Evolutionary conservation across 345 rosid species (phyloP), one percentile per base, ranked within the genome.

Genomic region (Ricinus communis): DNA sequence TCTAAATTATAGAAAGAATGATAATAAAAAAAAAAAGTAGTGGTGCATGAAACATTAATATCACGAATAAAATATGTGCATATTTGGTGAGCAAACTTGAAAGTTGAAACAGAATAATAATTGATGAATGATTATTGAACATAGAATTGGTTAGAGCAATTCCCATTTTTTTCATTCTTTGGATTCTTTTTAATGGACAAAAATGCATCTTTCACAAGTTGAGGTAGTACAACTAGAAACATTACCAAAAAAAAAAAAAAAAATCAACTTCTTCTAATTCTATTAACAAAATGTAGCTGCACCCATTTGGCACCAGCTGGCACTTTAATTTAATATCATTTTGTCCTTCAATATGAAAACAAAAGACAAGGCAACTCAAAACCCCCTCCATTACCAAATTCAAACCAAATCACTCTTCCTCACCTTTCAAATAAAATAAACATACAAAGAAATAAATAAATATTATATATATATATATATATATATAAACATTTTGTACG

Each of bases 221-320:
- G 54, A 50, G 0, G 18, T 50, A 4, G 54, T 50, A 5, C 54
- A 50, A 50, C 0, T n/a, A 50, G 1, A 50, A 50, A 50, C 54
- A 4, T 43, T 46, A 46, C 50, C 15, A 46, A 8, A 46, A 46
- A 46, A 46, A 7, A 12, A 8, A 50, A 0, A 16, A 50, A 50
- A 50, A 50, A 50, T 50, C 4, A 50, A 50, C 0, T 3, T 50
- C 54, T 50, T 50, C n/a, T 16, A 18, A n/a, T n/a, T 46, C 3
- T 8, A 18, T 16, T 9, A 50, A 50, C 9, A 8, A 50, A 50
- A 50, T 18, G 22, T 50, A 50, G 54, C 54, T 3, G 54, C 54
- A 22, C 18, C 50, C 66, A 40, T 62, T 13, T 62, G 66, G 51
- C 66, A 22, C 51, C 66, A 62, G 66, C 66, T 62, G 49, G 19